These are phyloP conservation scores for Daldinia vernicosa DNA, from an alignment of 495 filamentous ascomycete species.

Conservation along the genomic window DNA sequence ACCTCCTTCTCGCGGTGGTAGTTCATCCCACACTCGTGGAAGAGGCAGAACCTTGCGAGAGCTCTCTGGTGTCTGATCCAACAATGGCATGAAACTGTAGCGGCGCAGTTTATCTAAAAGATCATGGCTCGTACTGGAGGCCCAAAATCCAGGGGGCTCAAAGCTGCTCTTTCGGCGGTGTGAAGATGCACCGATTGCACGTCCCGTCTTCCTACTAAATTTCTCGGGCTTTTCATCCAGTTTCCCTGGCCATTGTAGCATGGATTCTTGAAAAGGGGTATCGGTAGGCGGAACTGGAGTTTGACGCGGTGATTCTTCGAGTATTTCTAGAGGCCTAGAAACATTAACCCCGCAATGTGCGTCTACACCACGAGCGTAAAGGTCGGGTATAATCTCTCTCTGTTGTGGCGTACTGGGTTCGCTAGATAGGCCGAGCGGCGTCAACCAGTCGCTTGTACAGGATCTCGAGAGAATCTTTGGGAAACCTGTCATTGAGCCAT, in stretches of 20 bases:
- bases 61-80: conserved; percentile 25
- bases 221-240: not conserved
- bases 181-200: conserved; percentile 19
- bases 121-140: conserved; percentile 2
- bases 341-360: conserved; percentile 26
- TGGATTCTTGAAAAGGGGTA: not conserved
- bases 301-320: conserved; percentile 25
- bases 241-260: conserved; percentile 1
- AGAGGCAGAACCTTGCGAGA: conserved; percentile 19
- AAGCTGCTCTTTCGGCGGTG: conserved; percentile 27
- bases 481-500: conserved; percentile 38
- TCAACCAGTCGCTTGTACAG: conserved; percentile 43
- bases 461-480: conserved; percentile 39
- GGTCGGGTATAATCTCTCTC: conserved; percentile 20
- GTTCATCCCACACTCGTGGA: conserved; percentile 1
- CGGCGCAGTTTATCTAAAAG: conserved; percentile 31
- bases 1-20: conserved; percentile 16
- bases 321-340: conserved; percentile 15
- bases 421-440: conserved; percentile 36
- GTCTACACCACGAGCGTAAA: conserved; percentile 28
- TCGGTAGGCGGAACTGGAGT: conserved; percentile 8
- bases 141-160: not conserved
- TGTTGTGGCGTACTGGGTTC: conserved; percentile 12
- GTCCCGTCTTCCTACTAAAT: not conserved
- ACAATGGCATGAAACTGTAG: conserved; percentile 37